These are phyloP conservation scores for Penicillium hesseltinei DNA, from an alignment of 2,329 filamentous ascomycete genomes.

Conservation along the genomic window DNA sequence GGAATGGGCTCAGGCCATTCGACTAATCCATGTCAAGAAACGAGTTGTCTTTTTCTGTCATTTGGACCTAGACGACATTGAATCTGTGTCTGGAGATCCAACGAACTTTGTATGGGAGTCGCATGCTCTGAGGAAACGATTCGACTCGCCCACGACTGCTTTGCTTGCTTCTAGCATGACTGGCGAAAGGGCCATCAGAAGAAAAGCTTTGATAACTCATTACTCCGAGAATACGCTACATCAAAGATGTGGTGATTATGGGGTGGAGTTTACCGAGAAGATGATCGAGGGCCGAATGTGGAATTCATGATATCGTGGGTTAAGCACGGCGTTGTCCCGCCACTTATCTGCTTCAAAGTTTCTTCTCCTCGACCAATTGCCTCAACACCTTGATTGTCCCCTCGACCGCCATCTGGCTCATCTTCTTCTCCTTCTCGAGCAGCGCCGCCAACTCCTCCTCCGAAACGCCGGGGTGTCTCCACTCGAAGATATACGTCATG, in stretches of 20 bases:
- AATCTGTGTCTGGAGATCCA: neutral
- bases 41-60: neutral
- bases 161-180: conserved; percentile 5
- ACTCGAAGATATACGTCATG: conserved; percentile 45
- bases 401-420: conserved; percentile 22
- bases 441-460: conserved; percentile 14
- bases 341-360: conserved; percentile 11
- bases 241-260: conserved; percentile 4
- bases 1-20: conserved; percentile 6
- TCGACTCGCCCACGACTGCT: conserved; percentile 5
- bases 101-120: neutral
- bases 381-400: conserved; percentile 22
- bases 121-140: neutral
- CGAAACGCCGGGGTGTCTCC: conserved; percentile 33
- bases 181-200: neutral
- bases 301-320: neutral
- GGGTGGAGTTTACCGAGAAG: neutral
- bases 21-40: conserved; percentile 3
- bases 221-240: neutral
- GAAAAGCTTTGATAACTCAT: neutral
- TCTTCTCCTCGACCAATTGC: conserved; percentile 16
- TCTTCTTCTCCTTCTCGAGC: conserved; percentile 21
- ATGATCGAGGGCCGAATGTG: neutral
- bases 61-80: neutral
- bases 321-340: neutral